Percentiles rank a stretch among this genome's conserved stretches.
These are phyloP conservation scores for Aspergillus wentii DNA, from an alignment of 495 filamentous ascomycete genomes.

Conservation along the genomic window DNA sequence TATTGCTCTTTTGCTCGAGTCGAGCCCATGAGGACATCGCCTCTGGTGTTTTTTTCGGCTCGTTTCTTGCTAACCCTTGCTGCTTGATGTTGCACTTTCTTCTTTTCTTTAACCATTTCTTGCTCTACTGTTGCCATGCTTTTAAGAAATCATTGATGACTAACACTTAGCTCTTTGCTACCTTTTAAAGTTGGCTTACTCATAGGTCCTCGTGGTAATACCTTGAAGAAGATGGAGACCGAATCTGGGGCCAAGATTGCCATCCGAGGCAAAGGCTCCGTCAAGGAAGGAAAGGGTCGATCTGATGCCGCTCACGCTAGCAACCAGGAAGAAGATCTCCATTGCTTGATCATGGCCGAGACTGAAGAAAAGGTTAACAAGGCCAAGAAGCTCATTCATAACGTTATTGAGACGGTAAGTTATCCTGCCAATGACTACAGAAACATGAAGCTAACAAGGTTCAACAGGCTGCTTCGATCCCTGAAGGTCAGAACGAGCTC, in stretches of 20 bases:
- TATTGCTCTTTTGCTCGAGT: conserved; percentile 48
- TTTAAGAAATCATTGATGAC: conserved; percentile 43
- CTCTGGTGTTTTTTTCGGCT: conserved; percentile 40
- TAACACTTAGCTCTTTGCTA: conserved; percentile 84
- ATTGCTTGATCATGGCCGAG: conserved; percentile 98
- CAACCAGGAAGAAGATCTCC: conserved; percentile 99
- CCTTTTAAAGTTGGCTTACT: conserved; percentile 97
- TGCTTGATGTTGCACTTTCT: conserved; percentile 34
- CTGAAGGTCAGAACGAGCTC: conserved; percentile 95
- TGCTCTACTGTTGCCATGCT: conserved; percentile 9
- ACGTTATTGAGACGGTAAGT: conserved; percentile 94
- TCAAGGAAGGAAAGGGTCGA: conserved; percentile 98
- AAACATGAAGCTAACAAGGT: conserved; percentile 12
- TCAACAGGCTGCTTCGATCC: conserved; percentile 87
- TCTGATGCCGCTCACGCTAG: conserved; percentile 98
- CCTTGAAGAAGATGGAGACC: conserved; percentile 97
- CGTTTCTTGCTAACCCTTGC: conserved; percentile 56
- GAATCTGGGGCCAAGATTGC: conserved; percentile 98
- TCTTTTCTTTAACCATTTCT: conserved; percentile 16
- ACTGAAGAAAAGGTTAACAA: conserved; percentile 98
- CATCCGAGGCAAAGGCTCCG: conserved; percentile 97
- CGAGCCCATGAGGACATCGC: conserved; percentile 36
- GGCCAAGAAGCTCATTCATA: conserved; percentile 94
- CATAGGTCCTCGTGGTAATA: conserved; percentile 99
- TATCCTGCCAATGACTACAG: too few species aligned